Conservation (phyloP, 2,329 filamentous ascomycete species). For the Fusarium equiseti region DNA sequence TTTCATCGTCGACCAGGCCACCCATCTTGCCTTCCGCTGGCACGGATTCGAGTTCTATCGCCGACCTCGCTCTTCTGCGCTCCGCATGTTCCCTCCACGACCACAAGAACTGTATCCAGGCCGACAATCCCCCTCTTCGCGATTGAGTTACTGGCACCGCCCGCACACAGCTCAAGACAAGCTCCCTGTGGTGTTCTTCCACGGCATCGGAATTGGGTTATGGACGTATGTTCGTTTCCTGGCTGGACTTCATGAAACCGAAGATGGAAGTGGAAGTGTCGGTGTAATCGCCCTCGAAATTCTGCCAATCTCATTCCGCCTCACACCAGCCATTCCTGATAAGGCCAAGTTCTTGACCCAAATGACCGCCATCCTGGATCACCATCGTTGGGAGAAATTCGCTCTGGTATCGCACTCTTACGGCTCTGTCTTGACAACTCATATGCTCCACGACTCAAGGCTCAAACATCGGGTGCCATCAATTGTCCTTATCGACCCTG, state of each 20-base stretch:
- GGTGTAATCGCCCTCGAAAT: slow-evolving; percentile 75
- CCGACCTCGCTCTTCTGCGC: slow-evolving; percentile 43
- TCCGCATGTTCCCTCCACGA: slow-evolving; percentile 68
- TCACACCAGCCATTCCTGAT: slow-evolving; percentile 65
- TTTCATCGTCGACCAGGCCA: slow-evolving; percentile 65
- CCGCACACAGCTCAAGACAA: slow-evolving; percentile 64
- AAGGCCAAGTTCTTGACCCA: slow-evolving; percentile 67
- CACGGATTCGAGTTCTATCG: slow-evolving; percentile 66
- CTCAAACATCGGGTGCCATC: slow-evolving; percentile 64
- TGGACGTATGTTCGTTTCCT: slow-evolving; percentile 72
- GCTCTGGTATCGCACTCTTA: slow-evolving; percentile 73
- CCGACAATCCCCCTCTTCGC: slow-evolving; percentile 60
- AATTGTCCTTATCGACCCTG: slow-evolving; percentile 68
- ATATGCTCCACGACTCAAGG: slow-evolving; percentile 65
- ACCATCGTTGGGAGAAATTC: slow-evolving; percentile 69
- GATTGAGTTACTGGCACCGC: slow-evolving; percentile 74
- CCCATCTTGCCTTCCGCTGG: slow-evolving; percentile 59
- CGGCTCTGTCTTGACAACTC: slow-evolving; percentile 72
- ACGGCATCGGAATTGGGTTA: slow-evolving; percentile 78
- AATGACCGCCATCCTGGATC: slow-evolving; percentile 67
- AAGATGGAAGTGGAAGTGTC: slow-evolving; percentile 56
- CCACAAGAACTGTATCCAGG: slow-evolving; percentile 61
- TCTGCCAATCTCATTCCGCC: slow-evolving; percentile 73
- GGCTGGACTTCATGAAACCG: slow-evolving; percentile 58
- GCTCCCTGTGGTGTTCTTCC: slow-evolving; percentile 74